phyloP scores from a whole-genome alignment of 345 rosid species.

The Hibiscus trionum region DNA sequence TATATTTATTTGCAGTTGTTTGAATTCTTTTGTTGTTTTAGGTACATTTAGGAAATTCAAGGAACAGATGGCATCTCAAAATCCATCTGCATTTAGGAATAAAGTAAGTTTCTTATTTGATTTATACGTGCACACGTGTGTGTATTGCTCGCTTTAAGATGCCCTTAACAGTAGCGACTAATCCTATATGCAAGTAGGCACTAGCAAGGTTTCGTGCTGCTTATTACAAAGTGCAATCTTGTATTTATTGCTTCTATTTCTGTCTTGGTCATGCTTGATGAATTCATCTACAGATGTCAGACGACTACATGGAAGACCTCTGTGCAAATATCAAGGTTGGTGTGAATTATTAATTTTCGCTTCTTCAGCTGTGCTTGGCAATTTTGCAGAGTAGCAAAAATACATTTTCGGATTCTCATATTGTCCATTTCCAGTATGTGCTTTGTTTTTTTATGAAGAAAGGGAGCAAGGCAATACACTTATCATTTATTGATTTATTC shows the following conservation, averaged over 20 bases:
- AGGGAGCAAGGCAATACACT: not conserved
- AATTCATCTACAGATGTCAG: not conserved
- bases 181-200: not conserved
- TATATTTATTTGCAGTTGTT: not conserved
- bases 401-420: not conserved
- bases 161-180: not conserved
- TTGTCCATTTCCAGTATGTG: not conserved
- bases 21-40: conserved; percentile 12
- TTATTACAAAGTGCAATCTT: not conserved
- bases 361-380: not conserved
- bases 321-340: conserved; percentile 4
- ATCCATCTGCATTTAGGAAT: conserved; percentile 49
- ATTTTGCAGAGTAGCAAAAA: not conserved
- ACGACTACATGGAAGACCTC: not conserved
- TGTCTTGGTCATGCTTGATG: not conserved
- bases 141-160: too few species aligned
- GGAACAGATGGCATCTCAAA: conserved; percentile 56
- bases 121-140: not conserved
- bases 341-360: not conserved
- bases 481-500: not conserved
- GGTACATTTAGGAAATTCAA: conserved; percentile 83
- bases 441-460: not conserved
- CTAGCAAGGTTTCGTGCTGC: not conserved
- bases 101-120: conserved; percentile 36
- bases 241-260: not conserved